Conservation (phyloP, 768 basidiomycete species). For the Austroboletus eburneus region DNA sequence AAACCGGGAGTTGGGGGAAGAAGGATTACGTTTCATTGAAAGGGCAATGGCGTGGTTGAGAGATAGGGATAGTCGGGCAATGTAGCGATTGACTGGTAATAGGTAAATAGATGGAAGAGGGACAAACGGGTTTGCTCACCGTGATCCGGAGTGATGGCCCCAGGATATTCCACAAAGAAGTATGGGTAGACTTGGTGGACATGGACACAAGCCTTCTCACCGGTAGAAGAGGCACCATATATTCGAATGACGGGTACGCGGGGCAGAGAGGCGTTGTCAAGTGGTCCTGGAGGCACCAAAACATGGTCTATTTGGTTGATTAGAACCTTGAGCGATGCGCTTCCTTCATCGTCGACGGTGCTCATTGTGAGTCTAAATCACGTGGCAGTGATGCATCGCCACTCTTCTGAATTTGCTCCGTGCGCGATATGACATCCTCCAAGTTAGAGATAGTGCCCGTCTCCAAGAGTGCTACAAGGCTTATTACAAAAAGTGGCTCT, state of each 20-base stretch:
- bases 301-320: conserved; percentile 63
- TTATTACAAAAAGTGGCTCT: conserved; percentile 54
- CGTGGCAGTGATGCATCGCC: conserved; percentile 17
- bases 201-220: conserved; percentile 80
- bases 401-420: conserved; percentile 34
- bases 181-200: conserved; percentile 95
- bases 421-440: conserved; percentile 43
- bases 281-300: conserved; percentile 50
- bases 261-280: conserved; percentile 60
- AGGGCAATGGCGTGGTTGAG: conserved; percentile 85
- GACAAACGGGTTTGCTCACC: conserved; percentile 41
- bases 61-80: conserved; percentile 62
- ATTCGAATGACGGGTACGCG: conserved; percentile 81
- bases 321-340: conserved; percentile 37
- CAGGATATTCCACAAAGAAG: conserved; percentile 81
- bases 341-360: conserved; percentile 5
- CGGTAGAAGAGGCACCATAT: conserved; percentile 75
- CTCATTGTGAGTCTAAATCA: conserved; percentile 17
- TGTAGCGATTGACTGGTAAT: conserved; percentile 66
- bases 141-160: conserved; percentile 54
- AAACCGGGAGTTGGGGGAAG: conserved; percentile 52
- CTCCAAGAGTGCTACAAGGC: conserved; percentile 44
- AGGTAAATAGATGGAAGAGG: not conserved
- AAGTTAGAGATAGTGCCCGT: conserved; percentile 39
- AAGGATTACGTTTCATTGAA: conserved; percentile 70